phyloP scores from a whole-genome alignment of 139 green algal genomes.

The Parachlorella kessleri region DNA sequence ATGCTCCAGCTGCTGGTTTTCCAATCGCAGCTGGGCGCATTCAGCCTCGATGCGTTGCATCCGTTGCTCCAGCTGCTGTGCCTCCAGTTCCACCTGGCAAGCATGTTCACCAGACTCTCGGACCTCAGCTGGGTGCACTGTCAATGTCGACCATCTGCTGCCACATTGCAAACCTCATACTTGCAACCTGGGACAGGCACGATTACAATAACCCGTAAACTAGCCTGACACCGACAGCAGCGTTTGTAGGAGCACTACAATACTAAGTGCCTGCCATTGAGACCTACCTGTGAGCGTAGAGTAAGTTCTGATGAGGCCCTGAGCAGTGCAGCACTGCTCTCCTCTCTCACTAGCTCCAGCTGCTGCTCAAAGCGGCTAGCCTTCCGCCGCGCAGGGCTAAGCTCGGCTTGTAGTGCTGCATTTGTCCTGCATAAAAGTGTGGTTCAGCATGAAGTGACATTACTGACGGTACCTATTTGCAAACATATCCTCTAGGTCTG shows the following conservation, averaged over 20 bases:
- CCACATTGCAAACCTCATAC: too few relatives aligned
- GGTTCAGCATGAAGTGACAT: too few relatives aligned
- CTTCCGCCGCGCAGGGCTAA: slow-evolving; percentile 18
- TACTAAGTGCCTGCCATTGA: neutral
- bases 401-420: neutral
- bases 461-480: too few relatives aligned
- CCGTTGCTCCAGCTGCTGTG: neutral
- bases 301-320: neutral
- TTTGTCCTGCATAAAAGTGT: neutral
- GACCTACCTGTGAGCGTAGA: neutral
- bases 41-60: neutral
- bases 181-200: too few relatives aligned
- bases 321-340: neutral
- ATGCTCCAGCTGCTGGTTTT: neutral
- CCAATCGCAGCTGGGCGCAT: neutral
- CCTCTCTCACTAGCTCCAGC: slow-evolving; percentile 2
- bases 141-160: too few relatives aligned
- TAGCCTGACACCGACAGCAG: too few relatives aligned
- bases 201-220: too few relatives aligned
- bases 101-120: neutral
- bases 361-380: neutral
- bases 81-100: neutral
- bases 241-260: neutral
- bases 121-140: too few relatives aligned
- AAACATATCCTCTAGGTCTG: too few relatives aligned